Evolutionary conservation across 2,329 filamentous ascomycete genomes (phyloP), one percentile per base, ranked within the genome.

Genomic region (Aureobasidium namibiae): DNA sequence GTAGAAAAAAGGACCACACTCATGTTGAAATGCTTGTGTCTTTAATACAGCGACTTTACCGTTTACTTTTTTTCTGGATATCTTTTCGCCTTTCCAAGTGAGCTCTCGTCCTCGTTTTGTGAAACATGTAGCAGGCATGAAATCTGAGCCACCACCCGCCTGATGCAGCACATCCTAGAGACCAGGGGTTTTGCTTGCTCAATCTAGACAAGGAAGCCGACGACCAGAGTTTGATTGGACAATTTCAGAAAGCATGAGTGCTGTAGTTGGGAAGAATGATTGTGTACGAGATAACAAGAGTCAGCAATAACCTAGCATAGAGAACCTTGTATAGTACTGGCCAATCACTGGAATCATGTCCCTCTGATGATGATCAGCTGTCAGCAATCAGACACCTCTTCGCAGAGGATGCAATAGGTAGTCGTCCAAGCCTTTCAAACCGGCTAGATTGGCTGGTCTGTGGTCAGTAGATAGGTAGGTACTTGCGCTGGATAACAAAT

Each of bases 1-100:
- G 46, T 62, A 61, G 56, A 63, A 50, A 60, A 56, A 48, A 57
- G 45, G 56, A 52, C 60, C 60, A 53, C 53, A 52, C 48, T 61
- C 52, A 61, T 59, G 59, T 61, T 56, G 60, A 58, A 59, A 59
- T 53, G 48, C 54, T 59, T 61, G 56, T 48, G 48, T 54, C 48
- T 61, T 59, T 61, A 42, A 61, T 49, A 61, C 54, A 57, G 54
- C 54, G 54, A 57, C 42, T 57, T 48, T 54, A 46, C 46, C 46
- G 52, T 56, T 50, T 42, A 42, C 31, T 29, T 50, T 53, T 48
- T 46, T 60, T 54, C 29, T 48, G 14, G 16, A 42, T 31, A 49
- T 26, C 34, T 29, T 41, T 3, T 31, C 33, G 9, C 59, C 23
- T 16, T n/a, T 21, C 24, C 36, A 13, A 39, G 11, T 16, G 11